phyloP scores from a whole-genome alignment of 1,139 yeast genomes.

The Debaryomyces nepalensis region DNA sequence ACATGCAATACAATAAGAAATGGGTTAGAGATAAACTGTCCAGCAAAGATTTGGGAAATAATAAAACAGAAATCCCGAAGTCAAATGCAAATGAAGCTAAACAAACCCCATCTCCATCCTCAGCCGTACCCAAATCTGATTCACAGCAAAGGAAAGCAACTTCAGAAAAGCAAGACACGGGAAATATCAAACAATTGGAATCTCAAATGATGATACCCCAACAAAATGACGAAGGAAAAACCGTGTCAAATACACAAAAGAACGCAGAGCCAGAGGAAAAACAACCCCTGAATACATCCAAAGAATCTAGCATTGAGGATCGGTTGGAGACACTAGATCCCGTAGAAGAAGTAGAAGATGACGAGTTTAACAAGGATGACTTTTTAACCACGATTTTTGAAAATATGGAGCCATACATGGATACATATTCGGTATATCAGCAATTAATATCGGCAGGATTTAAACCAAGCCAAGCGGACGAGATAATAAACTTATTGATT shows the following conservation, averaged over 20 bases:
- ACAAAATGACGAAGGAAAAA: background rate
- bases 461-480: conserved; percentile 56
- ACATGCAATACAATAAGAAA: conserved; percentile 1
- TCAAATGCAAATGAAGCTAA: background rate
- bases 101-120: background rate
- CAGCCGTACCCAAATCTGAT: background rate
- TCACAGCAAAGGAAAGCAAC: background rate
- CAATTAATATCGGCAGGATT: conserved; percentile 53
- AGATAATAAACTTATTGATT: conserved; percentile 54
- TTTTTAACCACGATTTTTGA: conserved; percentile 43
- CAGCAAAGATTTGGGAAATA: background rate
- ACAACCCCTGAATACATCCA: background rate
- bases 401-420: conserved; percentile 54
- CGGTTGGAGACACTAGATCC: background rate
- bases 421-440: conserved; percentile 51
- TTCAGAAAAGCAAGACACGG: background rate
- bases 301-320: conserved; percentile 1
- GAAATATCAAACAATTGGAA: background rate
- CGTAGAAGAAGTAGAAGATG: conserved; percentile 12
- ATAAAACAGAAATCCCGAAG: background rate
- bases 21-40: conserved; percentile 4
- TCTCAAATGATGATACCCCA: conserved; percentile 1
- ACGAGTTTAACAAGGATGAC: conserved; percentile 19
- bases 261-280: background rate
- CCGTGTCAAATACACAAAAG: background rate